phyloP scores from a whole-genome alignment of 768 basidiomycete species.

The Agaricus blazei region DNA sequence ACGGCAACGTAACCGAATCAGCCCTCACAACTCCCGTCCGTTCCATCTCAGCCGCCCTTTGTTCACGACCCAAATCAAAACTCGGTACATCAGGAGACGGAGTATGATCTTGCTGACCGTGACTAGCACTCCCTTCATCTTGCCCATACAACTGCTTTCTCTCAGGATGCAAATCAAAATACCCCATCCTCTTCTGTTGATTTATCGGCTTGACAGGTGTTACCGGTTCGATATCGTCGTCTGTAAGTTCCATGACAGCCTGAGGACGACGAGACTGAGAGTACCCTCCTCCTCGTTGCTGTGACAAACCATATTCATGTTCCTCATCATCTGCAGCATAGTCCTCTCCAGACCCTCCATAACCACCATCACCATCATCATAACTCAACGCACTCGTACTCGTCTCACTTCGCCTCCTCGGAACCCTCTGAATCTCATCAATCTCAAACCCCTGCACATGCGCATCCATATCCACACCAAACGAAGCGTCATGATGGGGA shows the following conservation, averaged over 20 bases:
- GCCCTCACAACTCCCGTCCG: neutral
- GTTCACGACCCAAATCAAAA: neutral
- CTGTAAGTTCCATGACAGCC: neutral
- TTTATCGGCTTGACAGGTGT: conserved; percentile 26
- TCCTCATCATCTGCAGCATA: conserved; percentile 8
- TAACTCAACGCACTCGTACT: conserved; percentile 22
- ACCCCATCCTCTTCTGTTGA: conserved; percentile 49
- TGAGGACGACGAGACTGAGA: conserved; percentile 1
- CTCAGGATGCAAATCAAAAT: conserved; percentile 79
- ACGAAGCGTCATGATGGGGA: conserved; percentile 19
- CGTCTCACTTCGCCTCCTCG: conserved; percentile 26
- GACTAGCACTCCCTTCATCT: neutral
- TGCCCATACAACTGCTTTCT: conserved; percentile 36
- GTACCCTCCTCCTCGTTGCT: too few species aligned
- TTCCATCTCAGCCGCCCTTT: neutral
- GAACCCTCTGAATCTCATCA: conserved; percentile 21
- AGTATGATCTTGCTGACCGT: neutral
- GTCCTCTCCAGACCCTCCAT: conserved; percentile 11
- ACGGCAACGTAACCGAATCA: neutral
- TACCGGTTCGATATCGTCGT: conserved; percentile 15
- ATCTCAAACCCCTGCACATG: conserved; percentile 48
- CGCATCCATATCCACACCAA: conserved; percentile 29
- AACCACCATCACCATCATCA: conserved; percentile 20
- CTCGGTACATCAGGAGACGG: conserved; percentile 1
- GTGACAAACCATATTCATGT: neutral